Conservation (phyloP, 2,329 filamentous ascomycete species). For the Pseudopyricularia javanii region DNA sequence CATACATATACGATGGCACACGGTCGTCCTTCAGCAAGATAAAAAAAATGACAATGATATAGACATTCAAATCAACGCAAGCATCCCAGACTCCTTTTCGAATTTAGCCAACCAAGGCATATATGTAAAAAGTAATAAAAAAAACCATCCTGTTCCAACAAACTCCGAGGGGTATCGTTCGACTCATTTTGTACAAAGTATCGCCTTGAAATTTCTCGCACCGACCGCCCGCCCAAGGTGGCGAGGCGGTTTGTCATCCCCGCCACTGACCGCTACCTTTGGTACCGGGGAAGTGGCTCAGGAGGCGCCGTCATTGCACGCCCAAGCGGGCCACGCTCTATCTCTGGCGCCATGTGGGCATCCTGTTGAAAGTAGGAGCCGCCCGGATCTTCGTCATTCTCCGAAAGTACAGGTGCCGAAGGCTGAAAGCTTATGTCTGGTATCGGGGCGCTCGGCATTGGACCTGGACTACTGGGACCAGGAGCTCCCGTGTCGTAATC, state of each 20-base stretch:
- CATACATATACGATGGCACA: no score
- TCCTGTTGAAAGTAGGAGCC: background rate
- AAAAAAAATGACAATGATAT: no score
- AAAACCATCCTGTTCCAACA: background rate
- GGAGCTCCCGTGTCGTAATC: constrained; percentile 28
- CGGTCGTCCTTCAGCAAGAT: no score
- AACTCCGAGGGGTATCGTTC: background rate
- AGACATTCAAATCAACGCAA: background rate
- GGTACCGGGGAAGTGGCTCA: constrained; percentile 18
- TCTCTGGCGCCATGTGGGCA: background rate
- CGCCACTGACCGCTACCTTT: constrained; percentile 9
- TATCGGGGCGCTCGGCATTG: constrained; percentile 13
- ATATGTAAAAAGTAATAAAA: background rate
- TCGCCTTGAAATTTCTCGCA: background rate
- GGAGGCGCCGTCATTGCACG: background rate
- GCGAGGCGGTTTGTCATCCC: background rate
- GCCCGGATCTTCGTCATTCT: constrained; percentile 31
- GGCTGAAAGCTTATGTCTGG: constrained; percentile 25
- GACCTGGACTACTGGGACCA: constrained; percentile 9
- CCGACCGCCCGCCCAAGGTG: background rate
- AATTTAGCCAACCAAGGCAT: background rate
- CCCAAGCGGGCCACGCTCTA: background rate
- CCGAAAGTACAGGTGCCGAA: constrained; percentile 44
- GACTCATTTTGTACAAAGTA: background rate
- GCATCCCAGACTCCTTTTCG: background rate